Base-by-base conservation (phyloP, 2,329 filamentous ascomycete species). In the Trichophyton benhamiae region DNA sequence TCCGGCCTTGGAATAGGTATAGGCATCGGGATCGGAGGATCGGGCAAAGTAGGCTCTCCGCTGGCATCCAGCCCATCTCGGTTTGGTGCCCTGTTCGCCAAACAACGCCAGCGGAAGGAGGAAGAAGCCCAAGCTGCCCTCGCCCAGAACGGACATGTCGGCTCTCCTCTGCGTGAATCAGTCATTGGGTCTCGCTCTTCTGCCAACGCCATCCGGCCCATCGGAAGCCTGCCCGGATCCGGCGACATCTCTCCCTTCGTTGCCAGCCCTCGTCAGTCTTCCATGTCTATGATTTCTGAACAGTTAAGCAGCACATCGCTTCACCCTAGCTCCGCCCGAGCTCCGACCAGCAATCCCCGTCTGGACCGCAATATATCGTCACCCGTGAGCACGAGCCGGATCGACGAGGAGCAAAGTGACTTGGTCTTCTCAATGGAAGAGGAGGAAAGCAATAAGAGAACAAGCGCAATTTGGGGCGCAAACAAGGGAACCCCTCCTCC, bases 141-240 rank as follows among this genome's bases (percentile, higher is more conserved):
- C 60, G 25, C 27, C 5, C 49, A 55, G 17, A 55, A 55, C 30
- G 82, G 82, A 52, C 83, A 85, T 67, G 80, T 87, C 52, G 85
- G 85, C 42, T 87, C 85, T 2, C 85, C 85, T 8, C 78, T 87
- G 0, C 83, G 84, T 58, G 84, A 86, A 68, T 83, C 82, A 1
- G 80, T 78, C 5, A 70, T 83, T 41, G 77, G 80, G 65, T 72
- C 77, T 53, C 76, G 72, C 55, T 76, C 75, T 27, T 82, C 77
- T 63, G 79, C 79, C n/a, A 76, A 76, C 36, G 17, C 27, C 25
- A 66, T 82, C 15, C 77, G 79, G 15, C 78, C 80, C 48, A 78
- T 80, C 42, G 74, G 75, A 58, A 76, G 75, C 65, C 76, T 78
- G 11, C 75, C 78, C 3, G 67, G 73, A 2, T 75, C 77, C 6